phyloP scores from a whole-genome alignment of 495 filamentous ascomycete species.

The Rostrohypoxylon terebratum region DNA sequence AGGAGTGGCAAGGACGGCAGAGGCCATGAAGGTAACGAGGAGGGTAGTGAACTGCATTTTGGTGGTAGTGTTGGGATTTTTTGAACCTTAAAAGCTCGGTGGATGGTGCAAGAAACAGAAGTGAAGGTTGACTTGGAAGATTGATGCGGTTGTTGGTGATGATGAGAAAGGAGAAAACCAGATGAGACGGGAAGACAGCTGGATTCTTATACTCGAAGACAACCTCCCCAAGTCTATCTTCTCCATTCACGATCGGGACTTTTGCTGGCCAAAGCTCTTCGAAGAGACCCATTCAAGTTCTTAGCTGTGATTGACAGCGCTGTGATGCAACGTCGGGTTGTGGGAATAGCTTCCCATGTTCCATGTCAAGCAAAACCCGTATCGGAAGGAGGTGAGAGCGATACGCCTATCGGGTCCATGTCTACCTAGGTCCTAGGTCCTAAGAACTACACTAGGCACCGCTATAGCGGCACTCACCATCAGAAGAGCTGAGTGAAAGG shows the following conservation, averaged over 20 bases:
- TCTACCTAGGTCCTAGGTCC: no score
- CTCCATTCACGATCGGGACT: not conserved
- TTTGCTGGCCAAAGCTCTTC: slow-evolving; percentile 13
- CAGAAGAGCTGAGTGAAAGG: slow-evolving; percentile 19
- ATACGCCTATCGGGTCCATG: not conserved
- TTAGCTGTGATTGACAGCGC: slow-evolving; percentile 12
- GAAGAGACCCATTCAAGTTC: slow-evolving; percentile 6
- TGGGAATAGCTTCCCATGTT: slow-evolving; percentile 6
- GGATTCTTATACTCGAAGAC: slow-evolving; percentile 43
- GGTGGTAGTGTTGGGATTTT: slow-evolving; percentile 38
- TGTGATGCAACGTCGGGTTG: slow-evolving; percentile 25
- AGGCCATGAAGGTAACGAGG: slow-evolving; percentile 50
- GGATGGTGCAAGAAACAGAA: slow-evolving; percentile 39
- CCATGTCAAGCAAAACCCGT: not conserved
- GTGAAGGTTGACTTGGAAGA: slow-evolving; percentile 37
- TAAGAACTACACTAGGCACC: no score
- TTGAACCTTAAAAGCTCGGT: slow-evolving; percentile 39
- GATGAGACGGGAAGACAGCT: slow-evolving; percentile 23
- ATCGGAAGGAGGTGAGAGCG: not conserved
- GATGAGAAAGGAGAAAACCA: slow-evolving; percentile 25
- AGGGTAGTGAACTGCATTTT: slow-evolving; percentile 58
- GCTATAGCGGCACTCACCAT: slow-evolving; percentile 11
- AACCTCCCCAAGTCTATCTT: not conserved
- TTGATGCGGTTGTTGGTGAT: slow-evolving; percentile 33
- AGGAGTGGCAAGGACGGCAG: slow-evolving; percentile 50